These are phyloP conservation scores for Incumbomyces delicatus DNA, from an alignment of 2,329 filamentous ascomycete genomes.

Conservation along the genomic window DNA sequence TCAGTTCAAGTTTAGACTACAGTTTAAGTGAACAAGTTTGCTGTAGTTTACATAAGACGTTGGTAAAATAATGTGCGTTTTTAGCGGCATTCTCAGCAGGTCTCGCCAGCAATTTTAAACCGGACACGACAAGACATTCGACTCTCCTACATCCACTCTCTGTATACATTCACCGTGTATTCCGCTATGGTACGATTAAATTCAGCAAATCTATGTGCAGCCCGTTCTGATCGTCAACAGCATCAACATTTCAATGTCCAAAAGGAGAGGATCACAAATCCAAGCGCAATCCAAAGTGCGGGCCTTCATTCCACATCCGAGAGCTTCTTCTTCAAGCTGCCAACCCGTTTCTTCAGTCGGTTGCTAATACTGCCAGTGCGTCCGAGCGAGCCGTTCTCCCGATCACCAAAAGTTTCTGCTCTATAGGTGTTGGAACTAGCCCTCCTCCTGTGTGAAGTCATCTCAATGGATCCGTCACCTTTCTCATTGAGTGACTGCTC, in stretches of 20 bases:
- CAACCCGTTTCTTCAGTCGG: constrained; percentile 19
- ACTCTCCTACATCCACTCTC: too few species aligned
- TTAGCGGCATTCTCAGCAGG: too few species aligned
- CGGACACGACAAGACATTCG: too few species aligned
- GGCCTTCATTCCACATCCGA: background rate
- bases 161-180: too few species aligned
- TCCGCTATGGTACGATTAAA: too few species aligned
- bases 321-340: constrained; percentile 17
- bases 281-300: background rate
- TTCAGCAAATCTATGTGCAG: too few species aligned
- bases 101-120: too few species aligned
- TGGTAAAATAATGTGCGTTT: too few species aligned
- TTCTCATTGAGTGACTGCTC: constrained; percentile 37
- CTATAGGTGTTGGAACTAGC: constrained; percentile 7
- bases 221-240: too few species aligned
- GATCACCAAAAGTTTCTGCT: constrained; percentile 10
- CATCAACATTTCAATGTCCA: too few species aligned
- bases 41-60: background rate
- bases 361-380: constrained; percentile 18
- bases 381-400: constrained; percentile 1
- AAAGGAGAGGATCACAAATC: background rate
- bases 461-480: background rate
- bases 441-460: background rate
- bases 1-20: constrained; percentile 53
- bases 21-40: constrained; percentile 31